Conservation (phyloP, 2,329 filamentous ascomycete genomes). For the Plectosphaerella sp. region DNA sequence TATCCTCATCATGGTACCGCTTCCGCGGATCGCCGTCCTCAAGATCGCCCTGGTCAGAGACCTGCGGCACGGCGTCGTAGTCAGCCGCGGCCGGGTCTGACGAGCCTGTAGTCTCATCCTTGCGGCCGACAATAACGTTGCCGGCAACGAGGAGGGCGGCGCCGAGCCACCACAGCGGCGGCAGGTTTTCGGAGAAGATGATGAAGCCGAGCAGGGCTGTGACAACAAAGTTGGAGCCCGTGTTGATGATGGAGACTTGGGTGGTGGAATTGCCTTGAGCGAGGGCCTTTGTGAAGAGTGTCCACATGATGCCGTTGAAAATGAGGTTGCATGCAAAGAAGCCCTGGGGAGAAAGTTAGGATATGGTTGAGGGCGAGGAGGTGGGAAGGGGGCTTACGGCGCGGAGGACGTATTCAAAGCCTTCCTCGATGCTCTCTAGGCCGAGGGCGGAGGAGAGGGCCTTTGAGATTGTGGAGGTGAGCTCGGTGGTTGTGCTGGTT, state of each 20-base stretch:
- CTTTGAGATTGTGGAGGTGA: constrained; percentile 45
- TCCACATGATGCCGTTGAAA: constrained; percentile 82
- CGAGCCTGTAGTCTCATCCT: constrained; percentile 46
- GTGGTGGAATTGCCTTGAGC: constrained; percentile 70
- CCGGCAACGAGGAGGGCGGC: constrained; percentile 68
- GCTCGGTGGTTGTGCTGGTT: constrained; percentile 49
- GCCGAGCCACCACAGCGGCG: constrained; percentile 72
- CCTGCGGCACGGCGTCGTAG: constrained; percentile 22
- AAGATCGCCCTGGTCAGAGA: constrained; percentile 1
- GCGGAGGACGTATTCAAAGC: constrained; percentile 45
- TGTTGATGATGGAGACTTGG: constrained; percentile 78
- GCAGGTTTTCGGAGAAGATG: constrained; percentile 68
- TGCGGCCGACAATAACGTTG: constrained; percentile 72
- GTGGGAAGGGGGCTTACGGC: constrained; percentile 32
- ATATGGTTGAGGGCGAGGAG: neutral
- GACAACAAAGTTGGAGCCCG: constrained; percentile 74
- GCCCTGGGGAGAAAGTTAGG: constrained; percentile 35
- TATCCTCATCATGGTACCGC: constrained; percentile 24
- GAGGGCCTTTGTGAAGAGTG: constrained; percentile 75
- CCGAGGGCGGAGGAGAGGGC: constrained; percentile 39
- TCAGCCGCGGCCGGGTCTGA: constrained; percentile 13
- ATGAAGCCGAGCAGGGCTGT: constrained; percentile 67
- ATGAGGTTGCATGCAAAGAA: constrained; percentile 73
- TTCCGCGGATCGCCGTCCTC: neutral
- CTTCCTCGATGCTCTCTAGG: constrained; percentile 31